Conservation (phyloP, 495 filamentous ascomycete species). For the Penicillium maclennaniae region DNA sequence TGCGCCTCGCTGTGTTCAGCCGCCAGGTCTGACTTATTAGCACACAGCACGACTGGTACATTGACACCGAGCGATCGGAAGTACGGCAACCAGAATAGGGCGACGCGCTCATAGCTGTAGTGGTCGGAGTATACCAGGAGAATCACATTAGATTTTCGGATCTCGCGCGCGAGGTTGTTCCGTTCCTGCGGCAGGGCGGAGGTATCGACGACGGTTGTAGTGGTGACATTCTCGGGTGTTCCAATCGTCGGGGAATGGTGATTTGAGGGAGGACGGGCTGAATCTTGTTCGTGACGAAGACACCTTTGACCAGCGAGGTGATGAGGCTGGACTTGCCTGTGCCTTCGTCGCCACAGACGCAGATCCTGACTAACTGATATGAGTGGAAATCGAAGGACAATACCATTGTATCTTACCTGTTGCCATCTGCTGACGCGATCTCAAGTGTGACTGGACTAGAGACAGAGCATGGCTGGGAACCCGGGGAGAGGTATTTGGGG, state of each 20-base stretch:
- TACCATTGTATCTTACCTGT: slow-evolving; percentile 25
- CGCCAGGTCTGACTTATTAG: slow-evolving; percentile 89
- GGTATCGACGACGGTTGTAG: slow-evolving; percentile 93
- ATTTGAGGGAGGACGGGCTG: slow-evolving; percentile 91
- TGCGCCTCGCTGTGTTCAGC: slow-evolving; percentile 67
- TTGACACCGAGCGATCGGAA: slow-evolving; percentile 97
- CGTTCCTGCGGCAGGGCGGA: slow-evolving; percentile 93
- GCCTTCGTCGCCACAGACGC: slow-evolving; percentile 91
- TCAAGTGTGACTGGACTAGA: background rate
- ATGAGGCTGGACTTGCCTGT: slow-evolving; percentile 55
- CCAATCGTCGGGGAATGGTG: slow-evolving; percentile 85
- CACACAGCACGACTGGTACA: slow-evolving; percentile 94
- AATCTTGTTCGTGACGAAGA: slow-evolving; percentile 90
- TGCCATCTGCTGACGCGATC: slow-evolving; percentile 25
- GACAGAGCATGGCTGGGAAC: background rate
- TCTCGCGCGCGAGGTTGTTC: slow-evolving; percentile 81
- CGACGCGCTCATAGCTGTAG: slow-evolving; percentile 97
- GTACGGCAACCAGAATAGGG: slow-evolving; percentile 95
- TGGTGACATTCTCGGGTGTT: slow-evolving; percentile 91
- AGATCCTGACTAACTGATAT: slow-evolving; percentile 70
- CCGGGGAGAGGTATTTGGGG: background rate
- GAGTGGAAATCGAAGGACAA: slow-evolving; percentile 6
- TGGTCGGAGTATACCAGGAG: slow-evolving; percentile 97
- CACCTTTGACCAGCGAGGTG: slow-evolving; percentile 79
- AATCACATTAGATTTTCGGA: slow-evolving; percentile 94